These are phyloP conservation scores for Penicillium soppii DNA, from an alignment of 495 filamentous ascomycete species.

Conservation along the genomic window DNA sequence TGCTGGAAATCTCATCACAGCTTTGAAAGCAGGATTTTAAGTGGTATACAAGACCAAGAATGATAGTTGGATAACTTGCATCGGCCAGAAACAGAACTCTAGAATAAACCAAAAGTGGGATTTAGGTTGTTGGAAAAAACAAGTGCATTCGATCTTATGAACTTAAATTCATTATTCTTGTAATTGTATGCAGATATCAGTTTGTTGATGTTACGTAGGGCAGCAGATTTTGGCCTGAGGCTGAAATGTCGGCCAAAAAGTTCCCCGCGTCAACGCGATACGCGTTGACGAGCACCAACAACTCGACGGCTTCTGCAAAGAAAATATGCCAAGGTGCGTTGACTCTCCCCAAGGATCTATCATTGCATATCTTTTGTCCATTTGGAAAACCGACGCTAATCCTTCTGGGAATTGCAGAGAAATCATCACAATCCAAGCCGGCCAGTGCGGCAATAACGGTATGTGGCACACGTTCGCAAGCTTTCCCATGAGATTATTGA, in stretches of 20 bases:
- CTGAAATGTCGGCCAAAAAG: slow-evolving; percentile 22
- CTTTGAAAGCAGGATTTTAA: slow-evolving; percentile 44
- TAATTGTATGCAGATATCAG: neutral
- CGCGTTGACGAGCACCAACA: slow-evolving; percentile 35
- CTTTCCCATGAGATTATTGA: slow-evolving; percentile 10
- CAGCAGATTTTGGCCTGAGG: slow-evolving; percentile 30
- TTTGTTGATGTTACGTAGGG: slow-evolving; percentile 13
- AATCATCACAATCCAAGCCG: slow-evolving; percentile 98
- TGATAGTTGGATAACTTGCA: neutral
- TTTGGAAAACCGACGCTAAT: neutral
- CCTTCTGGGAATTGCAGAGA: slow-evolving; percentile 59
- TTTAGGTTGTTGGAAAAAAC: neutral
- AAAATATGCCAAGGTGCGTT: slow-evolving; percentile 48
- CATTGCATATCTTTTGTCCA: neutral
- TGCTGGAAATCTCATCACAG: slow-evolving; percentile 59
- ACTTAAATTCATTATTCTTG: neutral
- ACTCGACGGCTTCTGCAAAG: slow-evolving; percentile 20
- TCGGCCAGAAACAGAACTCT: neutral
- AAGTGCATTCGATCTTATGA: neutral
- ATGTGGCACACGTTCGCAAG: slow-evolving; percentile 33
- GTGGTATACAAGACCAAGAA: neutral
- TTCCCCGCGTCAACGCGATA: slow-evolving; percentile 41
- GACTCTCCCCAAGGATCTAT: neutral
- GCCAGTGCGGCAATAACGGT: slow-evolving; percentile 99
- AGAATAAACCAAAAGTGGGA: neutral